Percentiles rank a stretch among this genome's conserved stretches.
phyloP scores from a whole-genome alignment of 2,329 filamentous ascomycete species.

The Colletotrichum caudatum region DNA sequence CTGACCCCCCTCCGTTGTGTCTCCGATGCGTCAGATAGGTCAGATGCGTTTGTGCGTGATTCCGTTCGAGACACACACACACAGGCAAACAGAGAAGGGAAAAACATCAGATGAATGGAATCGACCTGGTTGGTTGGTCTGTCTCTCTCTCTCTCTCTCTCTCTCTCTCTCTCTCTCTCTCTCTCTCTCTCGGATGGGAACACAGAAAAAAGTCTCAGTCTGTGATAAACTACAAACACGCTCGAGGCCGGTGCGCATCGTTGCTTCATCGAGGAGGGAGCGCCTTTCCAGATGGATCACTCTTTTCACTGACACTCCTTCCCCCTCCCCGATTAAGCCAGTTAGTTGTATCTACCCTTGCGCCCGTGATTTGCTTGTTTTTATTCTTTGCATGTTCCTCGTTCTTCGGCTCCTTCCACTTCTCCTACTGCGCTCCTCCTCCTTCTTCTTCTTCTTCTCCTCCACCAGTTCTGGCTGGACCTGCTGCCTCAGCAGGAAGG shows the following conservation, averaged over 20 bases:
- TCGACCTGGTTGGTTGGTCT: background rate
- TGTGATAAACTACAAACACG: background rate
- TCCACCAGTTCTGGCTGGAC: background rate
- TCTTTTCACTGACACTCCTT: too few species aligned
- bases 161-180: background rate
- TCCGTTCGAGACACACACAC: background rate
- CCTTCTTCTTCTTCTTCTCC: background rate
- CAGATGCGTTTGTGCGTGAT: conserved; percentile 9
- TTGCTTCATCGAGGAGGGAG: background rate
- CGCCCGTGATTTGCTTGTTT: background rate
- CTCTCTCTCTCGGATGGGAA: conserved; percentile 7
- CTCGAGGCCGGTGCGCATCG: conserved; percentile 1
- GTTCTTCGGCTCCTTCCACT: background rate
- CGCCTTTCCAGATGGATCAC: background rate
- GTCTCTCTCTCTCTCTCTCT: too few species aligned
- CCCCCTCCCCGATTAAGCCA: background rate
- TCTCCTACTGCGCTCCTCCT: background rate
- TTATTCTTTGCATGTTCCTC: background rate
- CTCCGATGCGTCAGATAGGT: background rate
- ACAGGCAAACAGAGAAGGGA: background rate
- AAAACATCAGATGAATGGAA: background rate
- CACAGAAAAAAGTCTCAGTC: background rate
- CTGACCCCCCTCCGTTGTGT: background rate
- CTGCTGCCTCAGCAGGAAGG: background rate
- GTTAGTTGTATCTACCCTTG: background rate